A percentile compares a stretch with the other conserved stretches of the same genome.
These are phyloP conservation scores for Sisymbrium altissimum DNA, from an alignment of 345 rosid species.

Conservation along the genomic window DNA sequence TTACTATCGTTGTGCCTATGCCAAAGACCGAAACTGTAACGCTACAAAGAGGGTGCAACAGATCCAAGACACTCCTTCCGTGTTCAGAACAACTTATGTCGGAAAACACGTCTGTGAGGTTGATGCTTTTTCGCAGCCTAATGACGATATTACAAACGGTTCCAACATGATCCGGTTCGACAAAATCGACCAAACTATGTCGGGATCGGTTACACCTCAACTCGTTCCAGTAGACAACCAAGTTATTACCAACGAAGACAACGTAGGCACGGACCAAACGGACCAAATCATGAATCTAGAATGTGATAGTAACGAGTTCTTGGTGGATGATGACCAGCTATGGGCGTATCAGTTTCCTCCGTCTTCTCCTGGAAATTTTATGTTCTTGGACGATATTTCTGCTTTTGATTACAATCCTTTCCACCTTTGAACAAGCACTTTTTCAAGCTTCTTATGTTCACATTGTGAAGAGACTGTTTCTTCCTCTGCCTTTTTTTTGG, in stretches of 20 bases:
- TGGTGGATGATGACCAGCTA: neutral
- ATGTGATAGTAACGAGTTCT: neutral
- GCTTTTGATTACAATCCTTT: neutral
- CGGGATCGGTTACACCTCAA: neutral
- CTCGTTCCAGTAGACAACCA: neutral
- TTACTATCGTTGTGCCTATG: slow-evolving; percentile 47
- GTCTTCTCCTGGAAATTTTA: neutral
- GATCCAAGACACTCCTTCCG: slow-evolving; percentile 20
- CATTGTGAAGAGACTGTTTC: neutral
- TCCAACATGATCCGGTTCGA: slow-evolving; percentile 1
- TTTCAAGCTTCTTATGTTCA: neutral
- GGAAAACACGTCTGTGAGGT: slow-evolving; percentile 34
- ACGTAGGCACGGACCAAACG: neutral
- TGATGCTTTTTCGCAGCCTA: neutral
- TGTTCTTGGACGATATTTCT: neutral
- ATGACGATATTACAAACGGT: neutral
- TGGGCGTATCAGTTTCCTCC: neutral
- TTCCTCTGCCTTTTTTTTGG: neutral
- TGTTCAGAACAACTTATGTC: slow-evolving; percentile 33
- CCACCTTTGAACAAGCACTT: neutral
- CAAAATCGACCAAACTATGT: neutral
- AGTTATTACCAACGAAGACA: neutral
- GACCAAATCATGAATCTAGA: neutral
- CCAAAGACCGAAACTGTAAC: slow-evolving; percentile 34
- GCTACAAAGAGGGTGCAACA: slow-evolving; percentile 48